phyloP scores from a whole-genome alignment of 441 rosid species.

The Manihot esculenta region DNA sequence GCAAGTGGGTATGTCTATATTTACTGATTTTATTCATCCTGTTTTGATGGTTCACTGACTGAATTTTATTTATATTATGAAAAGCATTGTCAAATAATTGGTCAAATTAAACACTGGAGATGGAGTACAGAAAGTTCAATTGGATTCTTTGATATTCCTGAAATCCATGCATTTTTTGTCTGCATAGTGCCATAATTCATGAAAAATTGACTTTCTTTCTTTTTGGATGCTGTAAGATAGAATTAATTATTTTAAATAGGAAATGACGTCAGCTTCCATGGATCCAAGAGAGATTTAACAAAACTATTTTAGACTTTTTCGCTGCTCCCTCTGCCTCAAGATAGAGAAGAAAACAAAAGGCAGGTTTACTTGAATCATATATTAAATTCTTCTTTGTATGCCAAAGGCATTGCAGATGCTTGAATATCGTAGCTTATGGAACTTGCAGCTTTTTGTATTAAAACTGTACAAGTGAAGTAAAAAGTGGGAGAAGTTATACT shows the following conservation, averaged over 20 bases:
- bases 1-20: slow-evolving; percentile 73
- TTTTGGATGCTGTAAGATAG: background rate
- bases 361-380: background rate
- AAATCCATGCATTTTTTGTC: background rate
- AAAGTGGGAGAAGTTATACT: background rate
- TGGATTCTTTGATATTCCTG: background rate
- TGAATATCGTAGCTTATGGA: background rate
- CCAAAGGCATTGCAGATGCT: slow-evolving; percentile 6
- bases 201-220: background rate
- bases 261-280: background rate
- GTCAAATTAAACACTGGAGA: slow-evolving; percentile 9
- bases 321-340: too few species aligned
- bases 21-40: slow-evolving; percentile 26
- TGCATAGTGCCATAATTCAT: too few species aligned
- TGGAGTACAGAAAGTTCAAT: background rate
- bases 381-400: background rate
- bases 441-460: background rate
- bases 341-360: background rate
- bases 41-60: slow-evolving; percentile 1
- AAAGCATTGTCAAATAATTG: slow-evolving; percentile 4
- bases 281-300: background rate
- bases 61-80: background rate
- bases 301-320: background rate
- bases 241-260: background rate
- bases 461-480: background rate